phyloP scores from a whole-genome alignment of 495 filamentous ascomycete species.

The Lepraria neglecta region DNA sequence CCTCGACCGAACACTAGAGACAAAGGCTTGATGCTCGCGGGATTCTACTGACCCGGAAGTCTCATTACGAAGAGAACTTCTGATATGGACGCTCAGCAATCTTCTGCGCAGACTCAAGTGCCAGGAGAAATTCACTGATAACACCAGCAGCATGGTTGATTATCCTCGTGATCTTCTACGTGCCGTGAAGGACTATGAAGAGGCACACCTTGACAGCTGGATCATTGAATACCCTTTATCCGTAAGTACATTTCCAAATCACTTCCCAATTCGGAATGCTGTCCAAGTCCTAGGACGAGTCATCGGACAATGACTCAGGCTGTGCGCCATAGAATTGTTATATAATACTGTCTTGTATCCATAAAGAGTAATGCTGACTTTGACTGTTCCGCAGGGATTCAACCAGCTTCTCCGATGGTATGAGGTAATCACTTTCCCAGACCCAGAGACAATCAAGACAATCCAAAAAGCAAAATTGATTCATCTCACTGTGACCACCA shows the following conservation, averaged over 20 bases:
- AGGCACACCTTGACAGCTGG: slow-evolving; percentile 27
- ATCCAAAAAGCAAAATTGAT: slow-evolving; percentile 19
- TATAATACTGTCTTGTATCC: too few relatives aligned
- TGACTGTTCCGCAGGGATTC: slow-evolving; percentile 24
- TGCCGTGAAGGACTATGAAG: slow-evolving; percentile 24
- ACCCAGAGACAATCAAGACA: background rate
- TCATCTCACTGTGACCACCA: slow-evolving; percentile 9
- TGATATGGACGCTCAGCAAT: slow-evolving; percentile 30
- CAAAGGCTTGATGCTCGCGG: slow-evolving; percentile 32
- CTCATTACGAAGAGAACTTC: slow-evolving; percentile 23
- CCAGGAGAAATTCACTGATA: slow-evolving; percentile 31
- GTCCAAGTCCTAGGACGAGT: too few relatives aligned
- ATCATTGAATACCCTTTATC: slow-evolving; percentile 34
- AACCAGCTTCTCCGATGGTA: slow-evolving; percentile 23
- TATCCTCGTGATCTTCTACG: slow-evolving; percentile 27
- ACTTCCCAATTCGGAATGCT: too few relatives aligned
- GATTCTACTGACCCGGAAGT: slow-evolving; percentile 27
- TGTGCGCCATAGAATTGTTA: too few relatives aligned
- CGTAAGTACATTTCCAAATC: too few relatives aligned
- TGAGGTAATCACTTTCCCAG: slow-evolving; percentile 5
- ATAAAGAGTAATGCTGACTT: too few relatives aligned
- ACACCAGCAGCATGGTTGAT: slow-evolving; percentile 25
- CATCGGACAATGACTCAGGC: too few relatives aligned
- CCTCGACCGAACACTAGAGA: slow-evolving; percentile 30
- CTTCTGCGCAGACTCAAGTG: slow-evolving; percentile 21